Percentiles rank a stretch among this genome's conserved stretches.
phyloP scores from a whole-genome alignment of 192 early-diverging fungal species.

The Entomortierella beljakovae region DNA sequence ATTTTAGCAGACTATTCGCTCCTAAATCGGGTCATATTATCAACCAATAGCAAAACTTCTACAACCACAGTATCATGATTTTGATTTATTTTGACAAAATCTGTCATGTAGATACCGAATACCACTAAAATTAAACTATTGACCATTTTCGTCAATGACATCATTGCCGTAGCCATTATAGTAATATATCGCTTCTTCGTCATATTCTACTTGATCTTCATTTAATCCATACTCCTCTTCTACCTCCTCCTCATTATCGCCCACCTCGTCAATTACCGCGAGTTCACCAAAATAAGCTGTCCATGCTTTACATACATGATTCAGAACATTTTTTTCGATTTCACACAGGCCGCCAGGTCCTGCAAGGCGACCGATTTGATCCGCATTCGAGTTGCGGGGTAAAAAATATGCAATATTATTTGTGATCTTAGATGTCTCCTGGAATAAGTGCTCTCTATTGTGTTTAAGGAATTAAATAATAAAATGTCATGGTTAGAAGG shows the following conservation, averaged over 20 bases:
- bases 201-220: background rate
- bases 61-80: too few species aligned
- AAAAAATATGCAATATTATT: constrained; percentile 87
- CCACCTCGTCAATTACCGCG: constrained; percentile 33
- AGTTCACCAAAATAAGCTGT: constrained; percentile 87
- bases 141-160: background rate
- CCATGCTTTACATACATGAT: constrained; percentile 73
- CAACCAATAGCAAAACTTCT: too few species aligned
- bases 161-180: too few species aligned
- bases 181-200: too few species aligned
- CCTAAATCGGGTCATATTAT: too few species aligned
- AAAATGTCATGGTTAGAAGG: background rate
- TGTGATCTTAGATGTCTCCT: constrained; percentile 72
- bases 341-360: constrained; percentile 75
- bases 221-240: background rate
- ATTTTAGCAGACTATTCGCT: too few species aligned
- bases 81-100: too few species aligned
- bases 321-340: constrained; percentile 81
- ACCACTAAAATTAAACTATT: background rate
- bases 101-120: too few species aligned
- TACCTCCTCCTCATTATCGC: constrained; percentile 8
- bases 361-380: constrained; percentile 71
- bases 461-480: background rate
- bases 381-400: constrained; percentile 81
- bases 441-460: constrained; percentile 71